Evolutionary conservation across 83 land plant genomes (phyloP), one percentile per base, ranked within the genome.

Genomic region (Larix sibirica): DNA sequence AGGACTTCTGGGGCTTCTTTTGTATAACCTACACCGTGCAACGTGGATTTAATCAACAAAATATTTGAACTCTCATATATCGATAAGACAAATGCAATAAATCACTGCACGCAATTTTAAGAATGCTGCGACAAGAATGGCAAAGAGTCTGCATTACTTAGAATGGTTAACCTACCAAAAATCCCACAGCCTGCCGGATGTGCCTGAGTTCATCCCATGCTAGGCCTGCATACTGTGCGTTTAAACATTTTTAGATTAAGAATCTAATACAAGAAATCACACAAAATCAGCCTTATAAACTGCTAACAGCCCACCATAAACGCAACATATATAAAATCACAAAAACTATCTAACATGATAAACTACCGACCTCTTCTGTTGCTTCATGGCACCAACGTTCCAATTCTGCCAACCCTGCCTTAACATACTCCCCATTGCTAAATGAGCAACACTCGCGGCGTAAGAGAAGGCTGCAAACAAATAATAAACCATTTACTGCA

Each of bases 371-470:
- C 96, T 93, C 89, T 33, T 93, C 92, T 73, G 93, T 89, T 36
- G 96, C 91, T 93, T 92, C 93, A 59, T 65, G 83, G 31, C 97
- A 92, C 99, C 99, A 96, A 23, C 88, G 93, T 74, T 95, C 98
- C 68, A 96, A 81, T 81, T 96, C 99, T 69, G 93, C 91, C 82
- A 96, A 85, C 38, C 99, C 99, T 79, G 95, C 90, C 81, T 95
- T 96, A 10, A 96, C 89, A 83, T 93, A 96, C 62, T 96, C 99
- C 36, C 98, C 99, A 83, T 96, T 96, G 85, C 97, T 95, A 70
- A 92, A 96, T 42, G 99, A 96, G 89, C 99, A 96, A 84, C 99
- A 96, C 84, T 96, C 99, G 16, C 99, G 90, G 6, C 99, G 92
- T 65, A 96, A 90, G 54, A 96, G 84, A 60, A 96, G 84, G 79